These are phyloP conservation scores for Tricholoma sp. DNA, from an alignment of 768 basidiomycete species.

Conservation along the genomic window DNA sequence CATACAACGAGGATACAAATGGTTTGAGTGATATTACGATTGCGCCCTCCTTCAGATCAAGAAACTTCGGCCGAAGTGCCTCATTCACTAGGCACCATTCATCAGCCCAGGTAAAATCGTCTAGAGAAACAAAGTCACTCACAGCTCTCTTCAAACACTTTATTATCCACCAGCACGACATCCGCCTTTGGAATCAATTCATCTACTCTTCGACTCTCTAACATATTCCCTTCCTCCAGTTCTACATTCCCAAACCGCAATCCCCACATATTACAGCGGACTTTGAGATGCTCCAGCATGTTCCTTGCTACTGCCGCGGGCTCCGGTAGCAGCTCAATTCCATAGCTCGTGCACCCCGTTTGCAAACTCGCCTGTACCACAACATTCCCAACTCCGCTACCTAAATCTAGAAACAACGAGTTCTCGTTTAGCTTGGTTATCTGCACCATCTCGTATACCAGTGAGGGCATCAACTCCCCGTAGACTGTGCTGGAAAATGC, in stretches of 20 bases:
- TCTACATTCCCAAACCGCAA: slow-evolving; percentile 70
- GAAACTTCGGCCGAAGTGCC: slow-evolving; percentile 78
- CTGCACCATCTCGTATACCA: slow-evolving; percentile 68
- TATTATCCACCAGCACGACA: slow-evolving; percentile 88
- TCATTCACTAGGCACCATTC: slow-evolving; percentile 64
- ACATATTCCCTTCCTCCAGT: slow-evolving; percentile 84
- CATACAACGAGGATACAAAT: slow-evolving; percentile 68
- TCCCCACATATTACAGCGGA: slow-evolving; percentile 90
- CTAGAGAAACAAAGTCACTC: slow-evolving; percentile 26
- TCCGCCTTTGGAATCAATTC: slow-evolving; percentile 78
- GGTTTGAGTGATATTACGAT: slow-evolving; percentile 86
- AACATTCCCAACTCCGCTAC: slow-evolving; percentile 84
- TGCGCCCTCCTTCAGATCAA: slow-evolving; percentile 92
- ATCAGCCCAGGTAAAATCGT: slow-evolving; percentile 4
- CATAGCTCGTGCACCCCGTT: slow-evolving; percentile 72
- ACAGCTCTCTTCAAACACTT: slow-evolving; percentile 74
- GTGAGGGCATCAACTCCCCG: slow-evolving; percentile 82
- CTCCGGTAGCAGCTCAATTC: slow-evolving; percentile 71
- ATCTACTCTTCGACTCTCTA: slow-evolving; percentile 58
- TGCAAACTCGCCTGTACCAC: slow-evolving; percentile 78
- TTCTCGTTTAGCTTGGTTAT: slow-evolving; percentile 50
- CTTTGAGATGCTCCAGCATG: slow-evolving; percentile 70
- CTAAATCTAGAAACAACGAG: slow-evolving; percentile 78
- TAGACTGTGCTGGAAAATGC: slow-evolving; percentile 85
- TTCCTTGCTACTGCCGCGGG: slow-evolving; percentile 77